phyloP scores from a whole-genome alignment of 2,329 filamentous ascomycete genomes.

The Botrytis aclada region DNA sequence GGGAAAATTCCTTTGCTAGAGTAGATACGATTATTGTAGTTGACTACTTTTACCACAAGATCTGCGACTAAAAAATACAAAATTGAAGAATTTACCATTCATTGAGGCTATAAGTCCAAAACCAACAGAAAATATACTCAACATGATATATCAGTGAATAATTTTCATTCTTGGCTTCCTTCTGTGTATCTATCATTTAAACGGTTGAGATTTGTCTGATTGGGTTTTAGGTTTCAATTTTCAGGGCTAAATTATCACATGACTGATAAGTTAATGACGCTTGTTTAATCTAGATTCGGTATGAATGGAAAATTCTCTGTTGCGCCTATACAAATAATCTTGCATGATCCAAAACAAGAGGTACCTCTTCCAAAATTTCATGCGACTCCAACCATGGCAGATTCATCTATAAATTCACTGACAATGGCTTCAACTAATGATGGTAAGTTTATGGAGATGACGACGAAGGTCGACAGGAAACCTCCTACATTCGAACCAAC shows the following conservation, averaged over 20 bases:
- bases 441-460: slow-evolving; percentile 7
- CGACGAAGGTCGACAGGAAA: background rate
- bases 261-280: slow-evolving; percentile 7
- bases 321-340: background rate
- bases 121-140: background rate
- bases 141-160: background rate
- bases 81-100: background rate
- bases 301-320: slow-evolving; percentile 3
- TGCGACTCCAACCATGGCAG: slow-evolving; percentile 15
- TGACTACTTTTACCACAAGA: background rate
- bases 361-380: background rate
- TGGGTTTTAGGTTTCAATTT: slow-evolving; percentile 9
- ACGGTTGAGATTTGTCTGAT: slow-evolving; percentile 16
- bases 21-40: background rate
- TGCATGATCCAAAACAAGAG: background rate
- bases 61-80: background rate
- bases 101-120: background rate
- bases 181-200: slow-evolving; percentile 15
- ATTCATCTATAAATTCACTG: background rate
- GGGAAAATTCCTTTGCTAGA: background rate
- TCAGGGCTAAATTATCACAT: slow-evolving; percentile 21
- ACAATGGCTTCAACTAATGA: background rate
- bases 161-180: background rate
- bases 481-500: background rate
- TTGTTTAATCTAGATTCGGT: slow-evolving; percentile 1